Conservation (phyloP, 225 moss, liverwort and hornwort species). For the Sphagnum contortum region DNA sequence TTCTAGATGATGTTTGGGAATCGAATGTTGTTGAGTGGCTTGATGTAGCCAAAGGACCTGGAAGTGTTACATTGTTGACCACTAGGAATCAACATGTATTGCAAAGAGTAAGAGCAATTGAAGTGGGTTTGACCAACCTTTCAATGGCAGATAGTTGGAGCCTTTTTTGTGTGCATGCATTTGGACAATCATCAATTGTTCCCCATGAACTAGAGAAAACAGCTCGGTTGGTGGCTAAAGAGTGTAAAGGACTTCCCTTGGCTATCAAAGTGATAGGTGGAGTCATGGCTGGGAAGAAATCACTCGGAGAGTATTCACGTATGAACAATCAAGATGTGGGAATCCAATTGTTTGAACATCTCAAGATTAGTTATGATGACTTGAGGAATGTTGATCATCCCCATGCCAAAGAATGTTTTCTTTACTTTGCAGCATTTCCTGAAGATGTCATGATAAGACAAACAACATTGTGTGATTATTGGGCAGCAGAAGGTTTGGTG, state of each 20-base stretch:
- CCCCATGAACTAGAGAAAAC: not conserved
- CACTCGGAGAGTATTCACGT: slow-evolving; percentile 3
- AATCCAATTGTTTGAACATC: slow-evolving; percentile 4
- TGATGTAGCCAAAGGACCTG: too few species aligned
- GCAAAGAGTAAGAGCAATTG: too few species aligned
- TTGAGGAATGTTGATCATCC: slow-evolving; percentile 4
- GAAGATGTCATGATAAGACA: not conserved
- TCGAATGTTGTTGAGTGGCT: too few species aligned
- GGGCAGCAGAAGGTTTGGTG: slow-evolving; percentile 15
- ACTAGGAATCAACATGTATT: too few species aligned
- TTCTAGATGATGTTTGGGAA: too few species aligned
- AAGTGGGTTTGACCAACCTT: too few species aligned
- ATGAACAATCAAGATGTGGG: slow-evolving; percentile 4
- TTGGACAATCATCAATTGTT: slow-evolving; percentile 1
- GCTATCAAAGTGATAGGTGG: slow-evolving; percentile 15
- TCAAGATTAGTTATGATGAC: slow-evolving; percentile 18
- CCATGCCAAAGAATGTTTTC: slow-evolving; percentile 8
- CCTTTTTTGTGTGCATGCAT: slow-evolving; percentile 11
- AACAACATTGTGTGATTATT: not conserved
- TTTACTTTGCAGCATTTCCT: slow-evolving; percentile 14
- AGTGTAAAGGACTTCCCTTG: slow-evolving; percentile 24
- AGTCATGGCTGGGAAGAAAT: slow-evolving; percentile 5
- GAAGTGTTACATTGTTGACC: too few species aligned
- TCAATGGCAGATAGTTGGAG: slow-evolving; percentile 9
- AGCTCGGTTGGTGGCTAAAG: slow-evolving; percentile 3